Conservation (phyloP, 1,139 yeast species). For the Pichia sp. region DNA sequence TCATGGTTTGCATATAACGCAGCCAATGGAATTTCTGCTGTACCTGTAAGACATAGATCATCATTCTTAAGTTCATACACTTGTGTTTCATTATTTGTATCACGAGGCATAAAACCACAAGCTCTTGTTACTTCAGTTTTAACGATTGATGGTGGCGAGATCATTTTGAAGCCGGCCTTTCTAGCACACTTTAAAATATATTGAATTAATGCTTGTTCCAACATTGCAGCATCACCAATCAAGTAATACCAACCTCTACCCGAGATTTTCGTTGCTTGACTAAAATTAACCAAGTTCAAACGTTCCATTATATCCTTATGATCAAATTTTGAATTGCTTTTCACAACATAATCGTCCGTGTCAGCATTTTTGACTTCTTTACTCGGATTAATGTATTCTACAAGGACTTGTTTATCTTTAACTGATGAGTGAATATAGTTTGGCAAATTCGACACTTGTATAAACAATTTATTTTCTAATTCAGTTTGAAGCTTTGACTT, state of each 20-base stretch:
- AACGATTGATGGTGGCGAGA: conserved; percentile 82
- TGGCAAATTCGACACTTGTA: conserved; percentile 54
- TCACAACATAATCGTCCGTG: conserved; percentile 16
- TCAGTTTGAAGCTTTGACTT: conserved; percentile 29
- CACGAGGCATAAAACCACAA: conserved; percentile 95
- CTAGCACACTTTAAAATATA: conserved; percentile 68
- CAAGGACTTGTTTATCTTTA: conserved; percentile 41
- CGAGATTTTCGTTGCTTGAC: conserved; percentile 63
- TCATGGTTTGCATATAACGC: conserved; percentile 45
- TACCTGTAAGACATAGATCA: conserved; percentile 69
- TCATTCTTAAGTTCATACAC: conserved; percentile 55
- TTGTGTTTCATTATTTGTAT: conserved; percentile 80
- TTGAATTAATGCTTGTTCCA: conserved; percentile 86
- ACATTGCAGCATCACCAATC: conserved; percentile 75
- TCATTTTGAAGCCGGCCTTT: conserved; percentile 58
- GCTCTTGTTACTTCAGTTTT: conserved; percentile 72
- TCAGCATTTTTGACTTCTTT: conserved; percentile 17
- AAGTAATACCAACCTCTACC: conserved; percentile 91
- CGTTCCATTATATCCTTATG: conserved; percentile 63
- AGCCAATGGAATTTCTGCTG: conserved; percentile 94
- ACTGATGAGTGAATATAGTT: conserved; percentile 54
- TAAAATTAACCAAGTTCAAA: conserved; percentile 61
- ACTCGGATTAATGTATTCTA: conserved; percentile 44
- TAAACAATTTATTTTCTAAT: conserved; percentile 35
- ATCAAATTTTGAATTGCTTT: conserved; percentile 32